Conservation (phyloP, 2,329 filamentous ascomycete genomes). For the Karstenula rhodostoma region DNA sequence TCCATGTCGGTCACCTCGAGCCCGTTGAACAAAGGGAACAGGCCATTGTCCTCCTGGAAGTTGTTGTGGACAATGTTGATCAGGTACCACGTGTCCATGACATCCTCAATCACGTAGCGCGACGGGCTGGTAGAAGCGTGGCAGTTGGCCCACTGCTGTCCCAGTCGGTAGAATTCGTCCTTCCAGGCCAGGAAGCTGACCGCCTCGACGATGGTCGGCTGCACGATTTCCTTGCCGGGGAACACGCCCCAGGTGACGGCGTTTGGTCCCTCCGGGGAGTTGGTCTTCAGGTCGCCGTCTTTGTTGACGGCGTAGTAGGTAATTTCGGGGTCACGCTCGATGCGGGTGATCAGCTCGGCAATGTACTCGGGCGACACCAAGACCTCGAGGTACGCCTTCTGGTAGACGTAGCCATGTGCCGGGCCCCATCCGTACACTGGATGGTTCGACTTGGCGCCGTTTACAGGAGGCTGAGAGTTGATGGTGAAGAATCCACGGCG, state of each 20-base stretch:
- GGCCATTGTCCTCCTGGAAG: constrained; percentile 82
- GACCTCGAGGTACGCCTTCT: constrained; percentile 96
- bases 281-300: constrained; percentile 80
- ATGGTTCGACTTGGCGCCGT: constrained; percentile 87
- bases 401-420: constrained; percentile 94
- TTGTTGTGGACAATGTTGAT: constrained; percentile 99
- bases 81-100: constrained; percentile 92
- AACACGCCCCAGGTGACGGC: constrained; percentile 99
- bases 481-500: constrained; percentile 88
- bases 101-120: constrained; percentile 77
- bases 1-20: constrained; percentile 74
- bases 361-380: constrained; percentile 84
- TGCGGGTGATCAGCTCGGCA: constrained; percentile 76
- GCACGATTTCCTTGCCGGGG: constrained; percentile 98
- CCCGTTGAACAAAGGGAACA: constrained; percentile 87
- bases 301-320: constrained; percentile 96
- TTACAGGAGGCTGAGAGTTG: constrained; percentile 95
- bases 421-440: constrained; percentile 94
- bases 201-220: constrained; percentile 98
- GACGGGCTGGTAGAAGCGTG: constrained; percentile 80
- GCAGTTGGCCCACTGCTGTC: constrained; percentile 93
- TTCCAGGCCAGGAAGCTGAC: constrained; percentile 99
- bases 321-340: constrained; percentile 79
- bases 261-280: constrained; percentile 89
- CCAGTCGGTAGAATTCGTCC: constrained; percentile 93